Evolutionary conservation across 2,329 filamentous ascomycete genomes (phyloP), one percentile per base, ranked within the genome.

Genomic region (Aspergillus tubingensis): DNA sequence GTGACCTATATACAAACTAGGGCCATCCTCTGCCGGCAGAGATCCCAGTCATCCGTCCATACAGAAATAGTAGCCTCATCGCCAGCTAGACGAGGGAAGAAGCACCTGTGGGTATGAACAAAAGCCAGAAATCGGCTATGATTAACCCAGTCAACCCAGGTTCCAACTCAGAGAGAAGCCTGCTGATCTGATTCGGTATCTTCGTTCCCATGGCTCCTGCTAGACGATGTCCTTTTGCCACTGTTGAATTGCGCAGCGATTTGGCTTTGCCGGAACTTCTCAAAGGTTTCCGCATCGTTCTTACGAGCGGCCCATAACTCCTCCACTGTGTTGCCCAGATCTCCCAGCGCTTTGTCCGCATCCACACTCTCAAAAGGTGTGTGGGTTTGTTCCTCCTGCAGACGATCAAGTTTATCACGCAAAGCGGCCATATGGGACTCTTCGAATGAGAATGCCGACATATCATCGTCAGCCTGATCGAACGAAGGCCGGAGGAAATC

Each of bases 401-500:
- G 63, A 44, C 70, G 72, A 50, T 82, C 79, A 5, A 82, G 70
- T 58, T 76, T 78, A 57, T 76, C 69, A 2, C 79, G 74, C 25
- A 82, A 63, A 27, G 74, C 79, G 15, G 77, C 75, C 7, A 88
- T 69, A 57, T 83, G 77, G 3, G 74, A 72, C 15, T 79, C 71
- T 39, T 80, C 77, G 27, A 65, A 59, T 2, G 74, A 67, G 5
- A 70, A 72, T 2, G 70, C 71, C 2, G 72, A 71, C 8, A 70
- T 65, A 5, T 69, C 65, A 21, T 75, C 72, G 39, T 79, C 70
- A 54, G 70, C 59, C 38, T 76, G 70, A 55, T 81, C 77, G 2
- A 79, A 66, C 3, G 81, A 77, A 3, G 82, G 79, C 15, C 80
- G 78, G 47, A 90, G 77, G 39, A 90, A 81, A 60, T 88, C 86